Percentiles rank a stretch among this genome's conserved stretches.
Conservation (phyloP, 2,329 filamentous ascomycete species). For the Trichoderma brevicompactum region DNA sequence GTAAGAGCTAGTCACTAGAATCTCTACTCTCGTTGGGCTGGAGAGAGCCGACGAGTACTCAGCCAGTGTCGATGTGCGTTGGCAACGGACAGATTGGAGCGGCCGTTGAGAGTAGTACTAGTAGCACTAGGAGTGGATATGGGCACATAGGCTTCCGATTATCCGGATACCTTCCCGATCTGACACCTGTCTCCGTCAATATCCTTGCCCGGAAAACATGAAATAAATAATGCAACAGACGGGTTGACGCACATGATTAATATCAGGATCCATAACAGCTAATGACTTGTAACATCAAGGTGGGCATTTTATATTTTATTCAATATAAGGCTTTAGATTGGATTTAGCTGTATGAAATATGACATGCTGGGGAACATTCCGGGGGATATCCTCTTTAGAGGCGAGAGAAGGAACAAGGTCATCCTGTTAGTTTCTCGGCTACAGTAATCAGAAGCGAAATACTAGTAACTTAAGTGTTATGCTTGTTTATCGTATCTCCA, state of each 20-base stretch:
- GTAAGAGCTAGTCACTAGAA: neutral
- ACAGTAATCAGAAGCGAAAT: neutral
- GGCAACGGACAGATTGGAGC: neutral
- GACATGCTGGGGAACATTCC: too few species aligned
- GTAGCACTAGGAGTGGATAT: slow-evolving; percentile 5
- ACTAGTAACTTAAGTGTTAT: slow-evolving; percentile 2
- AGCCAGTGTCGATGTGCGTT: neutral
- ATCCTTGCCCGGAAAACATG: neutral
- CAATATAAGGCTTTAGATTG: too few species aligned
- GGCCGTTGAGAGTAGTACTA: neutral
- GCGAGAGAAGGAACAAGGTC: neutral
- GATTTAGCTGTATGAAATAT: too few species aligned
- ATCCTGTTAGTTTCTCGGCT: neutral
- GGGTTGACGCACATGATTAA: neutral
- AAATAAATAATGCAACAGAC: neutral
- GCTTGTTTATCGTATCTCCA: neutral
- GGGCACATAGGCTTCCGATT: slow-evolving; percentile 7
- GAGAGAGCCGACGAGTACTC: neutral
- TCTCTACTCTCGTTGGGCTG: neutral
- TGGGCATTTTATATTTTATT: too few species aligned
- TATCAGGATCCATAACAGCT: too few species aligned
- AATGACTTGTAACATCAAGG: too few species aligned
- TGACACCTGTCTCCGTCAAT: slow-evolving; percentile 2
- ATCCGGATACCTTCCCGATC: slow-evolving; percentile 27
- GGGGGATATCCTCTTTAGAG: too few species aligned